Conservation (phyloP, 352 stramenopile genomes). For the Globisporangium barbulae region DNA sequence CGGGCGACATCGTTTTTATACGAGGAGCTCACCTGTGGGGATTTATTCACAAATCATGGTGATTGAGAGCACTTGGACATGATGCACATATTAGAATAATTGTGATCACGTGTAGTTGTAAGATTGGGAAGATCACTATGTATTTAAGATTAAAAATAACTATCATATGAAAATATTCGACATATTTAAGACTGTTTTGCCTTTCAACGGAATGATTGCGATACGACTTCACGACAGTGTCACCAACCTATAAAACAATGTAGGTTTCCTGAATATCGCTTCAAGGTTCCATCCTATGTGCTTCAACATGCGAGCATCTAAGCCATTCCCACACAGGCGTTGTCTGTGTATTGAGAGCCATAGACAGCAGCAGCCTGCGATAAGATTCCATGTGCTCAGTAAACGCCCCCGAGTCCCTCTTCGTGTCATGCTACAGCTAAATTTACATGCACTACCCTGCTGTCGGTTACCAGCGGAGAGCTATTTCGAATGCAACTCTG, state of each 20-base stretch:
- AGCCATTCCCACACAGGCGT: too few relatives aligned
- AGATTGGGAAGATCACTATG: too few relatives aligned
- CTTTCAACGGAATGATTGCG: not conserved
- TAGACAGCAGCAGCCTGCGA: not conserved
- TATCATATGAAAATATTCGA: too few relatives aligned
- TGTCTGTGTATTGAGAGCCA: too few relatives aligned
- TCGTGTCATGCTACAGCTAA: not conserved
- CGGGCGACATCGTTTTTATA: slow-evolving; percentile 1
- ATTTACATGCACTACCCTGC: not conserved
- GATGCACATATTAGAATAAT: too few relatives aligned
- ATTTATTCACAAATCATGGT: not conserved
- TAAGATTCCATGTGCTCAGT: not conserved
- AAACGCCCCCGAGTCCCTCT: not conserved
- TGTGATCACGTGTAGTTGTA: too few relatives aligned
- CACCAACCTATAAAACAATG: not conserved
- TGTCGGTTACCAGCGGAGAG: not conserved
- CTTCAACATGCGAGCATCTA: not conserved
- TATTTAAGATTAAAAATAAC: too few relatives aligned
- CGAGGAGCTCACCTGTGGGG: not conserved
- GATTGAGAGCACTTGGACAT: not conserved
- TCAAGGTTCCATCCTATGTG: too few relatives aligned
- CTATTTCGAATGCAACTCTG: not conserved
- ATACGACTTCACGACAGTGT: not conserved
- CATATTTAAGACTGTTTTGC: too few relatives aligned
- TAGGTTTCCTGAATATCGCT: not conserved